Base-by-base conservation (phyloP, 495 filamentous ascomycete species). In the Staphylotrichum tortipilum region DNA sequence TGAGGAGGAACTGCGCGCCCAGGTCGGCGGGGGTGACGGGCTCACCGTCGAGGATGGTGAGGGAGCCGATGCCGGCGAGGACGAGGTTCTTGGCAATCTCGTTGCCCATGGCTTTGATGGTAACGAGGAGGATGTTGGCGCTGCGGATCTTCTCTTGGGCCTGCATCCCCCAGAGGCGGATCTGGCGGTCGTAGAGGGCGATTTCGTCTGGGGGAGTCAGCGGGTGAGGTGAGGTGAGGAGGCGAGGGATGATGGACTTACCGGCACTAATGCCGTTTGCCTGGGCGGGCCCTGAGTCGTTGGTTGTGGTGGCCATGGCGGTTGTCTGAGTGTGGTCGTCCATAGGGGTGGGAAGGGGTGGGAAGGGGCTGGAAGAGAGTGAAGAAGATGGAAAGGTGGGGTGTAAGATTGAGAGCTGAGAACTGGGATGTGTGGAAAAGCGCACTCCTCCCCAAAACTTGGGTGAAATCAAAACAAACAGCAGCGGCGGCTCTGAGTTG, bases 11-110 rank as follows among this genome's bases (percentile, higher is more conserved):
- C 61, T 95, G 87, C 10, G 88, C 79, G 26, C 88, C 83, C 2
- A 97, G 71, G 66, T 98, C 92, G 42, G 86, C 77, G 56, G 87
- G 83, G 9, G 78, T 84, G 52, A 95, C 85, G 4, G 69, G 42
- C 48, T 84, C 83, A 63, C 88, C 79, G 67, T 97, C 94, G 49
- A 92, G 72, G 49, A 98, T 81, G 7, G 94, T 96, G 28, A 98
- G 71, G 8, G 89, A 91, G 40, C 87, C 87, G 53, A 98, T 89
- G 15, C 92, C 92, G 21, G 94, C 90, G 7, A 98, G 73, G 35
- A 95, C 92, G n/a, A 98, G 79, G 60, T 96, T 97, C 67, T 98
- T 98, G 36, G 92, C 90, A 34, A 96, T 82, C 64, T 98, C 92
- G 63, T 89, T 95, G 18, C 85, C 87, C n/a, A 98, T 80, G 4